These are phyloP conservation scores for Salicornia ramosissima DNA, from an alignment of 148 eudicot genomes.

Conservation along the genomic window DNA sequence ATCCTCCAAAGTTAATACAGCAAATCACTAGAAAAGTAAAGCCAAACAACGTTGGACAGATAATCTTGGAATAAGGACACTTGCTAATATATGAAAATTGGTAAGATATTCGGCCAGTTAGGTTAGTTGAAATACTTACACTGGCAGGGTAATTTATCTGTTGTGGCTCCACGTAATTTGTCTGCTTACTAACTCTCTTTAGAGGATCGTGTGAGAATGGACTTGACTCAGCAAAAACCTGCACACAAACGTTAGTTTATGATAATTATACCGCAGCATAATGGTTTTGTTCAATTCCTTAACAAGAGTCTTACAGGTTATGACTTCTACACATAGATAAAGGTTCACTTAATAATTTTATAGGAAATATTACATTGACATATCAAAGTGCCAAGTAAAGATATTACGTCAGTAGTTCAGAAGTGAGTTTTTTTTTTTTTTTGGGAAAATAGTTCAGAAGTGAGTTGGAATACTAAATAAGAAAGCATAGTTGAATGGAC, in stretches of 20 bases:
- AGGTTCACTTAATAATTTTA: neutral
- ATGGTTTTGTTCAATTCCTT: neutral
- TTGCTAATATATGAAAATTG: too few species aligned
- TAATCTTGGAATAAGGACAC: too few species aligned
- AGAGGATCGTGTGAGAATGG: slow-evolving; percentile 1
- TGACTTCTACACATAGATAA: neutral
- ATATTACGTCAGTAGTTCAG: neutral
- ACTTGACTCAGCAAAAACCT: slow-evolving; percentile 18
- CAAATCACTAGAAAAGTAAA: too few species aligned
- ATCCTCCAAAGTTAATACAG: too few species aligned
- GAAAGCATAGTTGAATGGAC: neutral
- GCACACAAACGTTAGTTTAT: neutral
- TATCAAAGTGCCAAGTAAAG: neutral
- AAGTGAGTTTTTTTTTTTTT: too few species aligned
- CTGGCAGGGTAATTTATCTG: slow-evolving; percentile 30
- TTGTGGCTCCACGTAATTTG: slow-evolving; percentile 29
- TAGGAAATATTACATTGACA: neutral
- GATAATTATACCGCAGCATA: neutral
- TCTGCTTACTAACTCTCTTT: slow-evolving; percentile 8
- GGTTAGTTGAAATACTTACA: too few species aligned
- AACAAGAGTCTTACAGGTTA: neutral
- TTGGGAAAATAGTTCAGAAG: neutral
- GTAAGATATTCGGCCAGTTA: too few species aligned
- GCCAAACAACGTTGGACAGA: too few species aligned
- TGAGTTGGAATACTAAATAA: too few species aligned